A percentile compares a stretch with the other conserved stretches of the same genome.
Evolutionary conservation across 192 early-diverging fungal species (phyloP).

Genomic region (Jimgerdemannia flammicorona): DNA sequence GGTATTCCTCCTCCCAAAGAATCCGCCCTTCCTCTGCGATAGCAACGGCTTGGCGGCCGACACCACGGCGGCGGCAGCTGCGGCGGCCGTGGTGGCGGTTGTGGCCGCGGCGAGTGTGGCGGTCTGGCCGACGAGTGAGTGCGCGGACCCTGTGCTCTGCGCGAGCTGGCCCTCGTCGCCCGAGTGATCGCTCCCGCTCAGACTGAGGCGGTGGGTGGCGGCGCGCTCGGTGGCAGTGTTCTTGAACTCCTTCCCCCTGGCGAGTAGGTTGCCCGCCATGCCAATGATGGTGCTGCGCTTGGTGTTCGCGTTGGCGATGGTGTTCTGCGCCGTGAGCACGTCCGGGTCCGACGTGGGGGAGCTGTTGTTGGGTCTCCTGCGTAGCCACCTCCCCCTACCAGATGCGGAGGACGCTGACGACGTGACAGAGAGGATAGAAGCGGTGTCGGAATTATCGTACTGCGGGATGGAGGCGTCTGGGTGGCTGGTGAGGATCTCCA

Average conservation of each 20-base stretch:
- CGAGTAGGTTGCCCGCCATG: not conserved
- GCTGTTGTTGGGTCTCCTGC: not conserved
- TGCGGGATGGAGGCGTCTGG: not conserved
- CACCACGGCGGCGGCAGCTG: not conserved
- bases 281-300: slow-evolving; percentile 3
- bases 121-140: not conserved
- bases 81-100: not conserved
- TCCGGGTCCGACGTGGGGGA: not conserved
- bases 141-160: not conserved
- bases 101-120: not conserved
- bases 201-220: not conserved
- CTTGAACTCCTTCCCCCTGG: not conserved
- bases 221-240: not conserved
- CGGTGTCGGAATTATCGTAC: not conserved
- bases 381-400: not conserved
- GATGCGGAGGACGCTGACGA: not conserved
- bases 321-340: not conserved
- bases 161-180: not conserved
- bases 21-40: not conserved
- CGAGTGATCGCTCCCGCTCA: not conserved
- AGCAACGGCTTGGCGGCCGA: not conserved
- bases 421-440: not conserved
- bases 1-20: not conserved
- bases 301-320: not conserved
- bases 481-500: not conserved